These are phyloP conservation scores for Phaeosphaeria sp. DNA, from an alignment of 2,329 filamentous ascomycete genomes.

Conservation along the genomic window DNA sequence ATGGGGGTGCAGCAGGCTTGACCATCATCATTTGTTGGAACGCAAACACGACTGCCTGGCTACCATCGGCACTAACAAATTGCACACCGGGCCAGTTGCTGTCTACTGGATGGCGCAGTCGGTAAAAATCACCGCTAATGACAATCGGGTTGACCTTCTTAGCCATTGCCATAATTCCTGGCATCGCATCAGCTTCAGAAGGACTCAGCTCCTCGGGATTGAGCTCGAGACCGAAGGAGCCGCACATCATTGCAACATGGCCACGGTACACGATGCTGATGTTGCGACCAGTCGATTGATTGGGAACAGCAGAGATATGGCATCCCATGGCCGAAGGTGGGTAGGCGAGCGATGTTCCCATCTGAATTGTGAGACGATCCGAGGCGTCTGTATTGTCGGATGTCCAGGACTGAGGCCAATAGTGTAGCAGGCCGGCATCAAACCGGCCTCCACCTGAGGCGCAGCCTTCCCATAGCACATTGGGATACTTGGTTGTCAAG, in stretches of 20 bases:
- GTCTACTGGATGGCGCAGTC: slow-evolving; percentile 63
- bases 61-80: slow-evolving; percentile 62
- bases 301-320: slow-evolving; percentile 68
- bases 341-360: slow-evolving; percentile 69
- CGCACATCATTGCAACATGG: slow-evolving; percentile 73
- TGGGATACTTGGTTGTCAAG: slow-evolving; percentile 64
- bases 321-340: slow-evolving; percentile 69
- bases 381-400: slow-evolving; percentile 70
- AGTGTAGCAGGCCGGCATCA: slow-evolving; percentile 67
- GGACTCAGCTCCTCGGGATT: slow-evolving; percentile 60
- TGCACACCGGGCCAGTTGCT: slow-evolving; percentile 69
- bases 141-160: slow-evolving; percentile 66
- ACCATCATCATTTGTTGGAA: slow-evolving; percentile 64
- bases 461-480: slow-evolving; percentile 71
- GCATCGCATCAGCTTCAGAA: slow-evolving; percentile 62
- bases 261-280: slow-evolving; percentile 66
- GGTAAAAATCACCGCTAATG: slow-evolving; percentile 65
- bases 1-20: slow-evolving; percentile 61
- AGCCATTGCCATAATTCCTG: slow-evolving; percentile 60
- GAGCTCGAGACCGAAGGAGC: slow-evolving; percentile 70
- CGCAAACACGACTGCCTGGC: slow-evolving; percentile 62
- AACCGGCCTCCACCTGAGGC: slow-evolving; percentile 70
- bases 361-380: slow-evolving; percentile 67
- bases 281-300: slow-evolving; percentile 62
- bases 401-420: slow-evolving; percentile 71